Base-by-base conservation (phyloP, 1,284 basidiomycete species). In the Ustilago bromivora region DNA sequence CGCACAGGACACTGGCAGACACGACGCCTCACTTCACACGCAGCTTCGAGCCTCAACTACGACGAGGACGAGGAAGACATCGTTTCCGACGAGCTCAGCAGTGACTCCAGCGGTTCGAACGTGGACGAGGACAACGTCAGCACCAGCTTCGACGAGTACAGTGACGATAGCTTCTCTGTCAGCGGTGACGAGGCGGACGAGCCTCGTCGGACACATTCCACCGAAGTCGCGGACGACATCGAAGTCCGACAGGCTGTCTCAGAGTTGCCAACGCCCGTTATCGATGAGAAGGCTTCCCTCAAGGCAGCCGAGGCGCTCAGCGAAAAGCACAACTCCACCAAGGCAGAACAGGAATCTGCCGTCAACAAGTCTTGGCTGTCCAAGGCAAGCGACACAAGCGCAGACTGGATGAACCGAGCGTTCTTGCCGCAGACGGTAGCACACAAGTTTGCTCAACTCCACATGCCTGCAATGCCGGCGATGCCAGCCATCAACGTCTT, bases 71-170 rank as follows among this genome's bases (percentile, higher is more conserved):
- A 53, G 0, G 67, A 63, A 41, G 61, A 67, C 28, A 56, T 74
- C 10, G 64, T 78, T 13, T 79, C 79, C 4, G 77, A 72, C 56
- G 67, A 75, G 57, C 49, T 74, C 58, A 74, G 72, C 71, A 77
- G 75, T 62, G 79, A 81, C 13, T 49, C 61, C 13, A 68, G 70
- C 52, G 57, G 56, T 31, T 67, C 71, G 3, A 51, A 82, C 64
- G 67, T 87, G 76, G 78, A 87, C 51, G 61, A 85, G 38, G 63
- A 87, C 68, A 82, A 80, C 49, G 70, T 83, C 68, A 82, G 79
- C 70, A 75, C 80, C 43, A 71, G 66, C 57, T 66, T 80, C 51
- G 80, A 78, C 66, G 80, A 82, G 19, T 71, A 72, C 51, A 76
- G 78, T 57, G 80, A 72, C n/a, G 62, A 75, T 46, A 62, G 59